phyloP scores from a whole-genome alignment of 2,329 filamentous ascomycete species.

The Dactylonectria estremocensis region DNA sequence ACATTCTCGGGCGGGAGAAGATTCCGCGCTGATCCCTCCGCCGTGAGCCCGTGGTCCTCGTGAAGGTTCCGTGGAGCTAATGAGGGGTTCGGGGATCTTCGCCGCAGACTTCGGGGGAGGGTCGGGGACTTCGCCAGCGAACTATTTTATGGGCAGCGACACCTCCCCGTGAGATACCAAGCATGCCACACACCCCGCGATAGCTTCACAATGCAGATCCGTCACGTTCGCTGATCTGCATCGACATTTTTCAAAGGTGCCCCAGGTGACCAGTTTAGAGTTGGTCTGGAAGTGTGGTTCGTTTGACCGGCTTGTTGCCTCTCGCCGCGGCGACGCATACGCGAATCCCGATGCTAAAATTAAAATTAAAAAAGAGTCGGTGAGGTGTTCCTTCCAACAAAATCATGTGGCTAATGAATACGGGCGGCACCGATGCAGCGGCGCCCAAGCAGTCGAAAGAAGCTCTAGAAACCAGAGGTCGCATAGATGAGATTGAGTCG shows the following conservation, averaged over 20 bases:
- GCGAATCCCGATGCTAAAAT: not conserved
- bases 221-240: not conserved
- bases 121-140: not conserved
- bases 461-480: not conserved
- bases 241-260: not conserved
- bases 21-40: not conserved
- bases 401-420: not conserved
- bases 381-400: not conserved
- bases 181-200: not conserved
- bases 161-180: not conserved
- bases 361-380: not conserved
- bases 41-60: not conserved
- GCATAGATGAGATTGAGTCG: not conserved
- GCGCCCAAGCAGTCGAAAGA: slow-evolving; percentile 8
- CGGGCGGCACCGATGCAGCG: slow-evolving; percentile 4
- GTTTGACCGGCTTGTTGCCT: not conserved
- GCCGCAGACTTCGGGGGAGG: not conserved
- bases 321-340: slow-evolving; percentile 10
- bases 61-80: too few species aligned
- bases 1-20: not conserved
- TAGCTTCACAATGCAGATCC: not conserved
- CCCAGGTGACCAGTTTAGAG: not conserved
- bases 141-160: too few species aligned
- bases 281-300: not conserved
- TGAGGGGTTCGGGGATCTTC: not conserved